Evolutionary conservation across 2,329 filamentous ascomycete species (phyloP), one percentile per base, ranked within the genome.

Genomic region (Sarocladium kiliense): DNA sequence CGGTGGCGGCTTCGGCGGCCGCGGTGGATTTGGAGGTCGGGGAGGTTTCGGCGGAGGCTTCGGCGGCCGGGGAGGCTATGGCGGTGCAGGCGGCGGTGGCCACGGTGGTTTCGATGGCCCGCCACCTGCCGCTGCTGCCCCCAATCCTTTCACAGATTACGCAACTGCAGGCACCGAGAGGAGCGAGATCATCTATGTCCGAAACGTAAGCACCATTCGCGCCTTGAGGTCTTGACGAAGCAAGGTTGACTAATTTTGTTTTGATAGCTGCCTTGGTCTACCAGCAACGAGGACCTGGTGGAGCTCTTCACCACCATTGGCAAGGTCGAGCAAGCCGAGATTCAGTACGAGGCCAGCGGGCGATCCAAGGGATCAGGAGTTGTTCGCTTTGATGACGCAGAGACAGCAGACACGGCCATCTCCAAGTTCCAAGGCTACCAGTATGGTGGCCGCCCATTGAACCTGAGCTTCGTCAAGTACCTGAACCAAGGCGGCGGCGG

Each of bases 241-340:
- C 25, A 30, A n/a, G 26, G 3, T 14, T 18, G n/a, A 32, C 44
- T 32, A 12, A 19, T 25, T 18, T 49, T 49, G 10, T 16, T 12
- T 10, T 23, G 7, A 53, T 65, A 96, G 92, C 84, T 99, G 60
- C 94, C 94, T 12, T 99, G 94, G 94, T 97, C 94, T 26, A 99
- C 94, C 16, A 97, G 92, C 77, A 97, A 99, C 68, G 94, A 99
- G 60, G 94, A 99, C 71, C 78, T 99, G 25, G 85, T 97, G 56
- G 94, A 99, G 70, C 81, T 99, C 19, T 99, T 99, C 77, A 92
- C 89, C 18, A 99, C 94, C 11, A 99, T 99, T 66, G 94, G 94
- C 60, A 96, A 96, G 71, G 94, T 99, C 57, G 91, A 97, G 66
- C 91, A 94, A 65, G 94, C 94, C n/a, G 94, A 99, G 74, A 97